A percentile compares a stretch with the other conserved stretches of the same genome.
Evolutionary conservation across 2,329 filamentous ascomycete genomes (phyloP).

Genomic region (Fusarium mundagurra): DNA sequence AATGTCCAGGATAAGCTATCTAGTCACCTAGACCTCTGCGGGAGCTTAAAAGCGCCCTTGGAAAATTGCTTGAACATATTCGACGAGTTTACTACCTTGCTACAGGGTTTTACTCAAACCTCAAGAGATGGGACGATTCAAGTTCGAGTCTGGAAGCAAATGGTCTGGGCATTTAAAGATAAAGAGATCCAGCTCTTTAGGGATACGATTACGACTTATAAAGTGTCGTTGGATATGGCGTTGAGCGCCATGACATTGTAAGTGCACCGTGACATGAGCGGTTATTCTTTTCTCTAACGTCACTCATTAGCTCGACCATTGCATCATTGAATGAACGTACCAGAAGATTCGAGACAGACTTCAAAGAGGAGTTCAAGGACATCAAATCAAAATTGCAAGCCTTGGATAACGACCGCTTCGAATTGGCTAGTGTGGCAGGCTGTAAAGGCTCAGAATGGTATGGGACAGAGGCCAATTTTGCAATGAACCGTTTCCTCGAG

Average conservation of each 20-base stretch:
- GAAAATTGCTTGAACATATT: not conserved
- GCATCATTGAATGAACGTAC: not conserved
- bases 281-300: not conserved
- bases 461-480: not conserved
- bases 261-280: not conserved
- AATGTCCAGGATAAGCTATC: not conserved
- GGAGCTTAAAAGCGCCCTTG: not conserved
- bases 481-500: not conserved
- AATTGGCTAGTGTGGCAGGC: not conserved
- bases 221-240: accelerated
- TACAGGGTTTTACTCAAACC: not conserved
- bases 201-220: not conserved
- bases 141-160: not conserved
- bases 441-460: not conserved
- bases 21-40: not conserved
- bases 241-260: not conserved
- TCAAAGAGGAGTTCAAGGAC: not conserved
- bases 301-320: not conserved
- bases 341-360: not conserved
- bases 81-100: not conserved
- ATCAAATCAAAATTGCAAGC: not conserved
- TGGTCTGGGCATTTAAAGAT: not conserved
- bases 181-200: not conserved
- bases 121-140: not conserved
- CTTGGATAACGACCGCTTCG: not conserved